Conservation (phyloP, 1,284 basidiomycete species). For the Fomitopsis betulina region DNA sequence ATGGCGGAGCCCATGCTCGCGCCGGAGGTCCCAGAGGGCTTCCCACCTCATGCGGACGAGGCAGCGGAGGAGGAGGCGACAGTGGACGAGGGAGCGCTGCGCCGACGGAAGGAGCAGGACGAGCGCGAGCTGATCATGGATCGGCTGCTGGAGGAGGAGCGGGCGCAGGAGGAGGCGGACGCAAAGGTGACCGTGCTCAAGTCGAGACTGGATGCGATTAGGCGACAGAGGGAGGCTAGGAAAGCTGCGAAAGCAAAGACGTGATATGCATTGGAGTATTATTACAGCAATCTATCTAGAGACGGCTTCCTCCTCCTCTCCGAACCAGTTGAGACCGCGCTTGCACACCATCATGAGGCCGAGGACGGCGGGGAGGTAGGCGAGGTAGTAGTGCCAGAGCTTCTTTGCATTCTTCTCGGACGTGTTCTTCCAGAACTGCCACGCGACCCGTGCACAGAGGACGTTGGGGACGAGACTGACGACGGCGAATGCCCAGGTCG, state of each 20-base stretch:
- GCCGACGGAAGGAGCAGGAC: slow-evolving; percentile 53
- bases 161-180: slow-evolving; percentile 80
- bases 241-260: slow-evolving; percentile 23
- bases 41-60: slow-evolving; percentile 37
- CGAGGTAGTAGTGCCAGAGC: slow-evolving; percentile 82
- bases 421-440: slow-evolving; percentile 69
- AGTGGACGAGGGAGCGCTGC: slow-evolving; percentile 41
- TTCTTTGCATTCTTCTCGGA: slow-evolving; percentile 80
- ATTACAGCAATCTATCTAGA: background rate
- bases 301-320: slow-evolving; percentile 14
- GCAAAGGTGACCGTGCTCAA: slow-evolving; percentile 65
- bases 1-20: slow-evolving; percentile 61
- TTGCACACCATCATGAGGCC: slow-evolving; percentile 95
- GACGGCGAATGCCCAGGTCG: slow-evolving; percentile 83
- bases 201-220: slow-evolving; percentile 56
- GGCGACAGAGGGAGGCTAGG: slow-evolving; percentile 45
- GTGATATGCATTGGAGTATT: background rate
- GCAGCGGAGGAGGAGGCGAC: slow-evolving; percentile 23
- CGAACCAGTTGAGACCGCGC: slow-evolving; percentile 67
- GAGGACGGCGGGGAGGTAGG: slow-evolving; percentile 89
- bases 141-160: slow-evolving; percentile 72
- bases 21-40: slow-evolving; percentile 44
- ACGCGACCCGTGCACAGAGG: slow-evolving; percentile 68
- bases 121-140: slow-evolving; percentile 82
- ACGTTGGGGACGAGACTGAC: slow-evolving; percentile 78